Evolutionary conservation across 306 rosid genomes (phyloP).

Genomic region (Citrullus mucosospermus): DNA sequence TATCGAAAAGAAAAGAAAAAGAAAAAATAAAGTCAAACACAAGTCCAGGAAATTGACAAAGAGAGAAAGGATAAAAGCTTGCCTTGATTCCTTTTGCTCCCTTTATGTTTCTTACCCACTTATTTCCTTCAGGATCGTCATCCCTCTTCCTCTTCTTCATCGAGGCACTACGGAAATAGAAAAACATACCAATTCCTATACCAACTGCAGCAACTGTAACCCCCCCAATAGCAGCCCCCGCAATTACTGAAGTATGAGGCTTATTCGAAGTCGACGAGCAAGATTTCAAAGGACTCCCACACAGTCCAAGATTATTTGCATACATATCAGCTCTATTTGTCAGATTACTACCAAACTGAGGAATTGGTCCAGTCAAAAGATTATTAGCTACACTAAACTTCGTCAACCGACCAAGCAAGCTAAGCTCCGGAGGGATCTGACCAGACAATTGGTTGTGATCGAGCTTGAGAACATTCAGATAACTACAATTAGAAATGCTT

Average conservation of each 20-base stretch:
- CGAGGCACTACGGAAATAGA: slow-evolving; percentile 46
- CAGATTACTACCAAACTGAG: not conserved
- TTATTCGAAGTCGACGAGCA: slow-evolving; percentile 21
- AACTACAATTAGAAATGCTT: slow-evolving; percentile 27
- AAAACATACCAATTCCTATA: slow-evolving; percentile 37
- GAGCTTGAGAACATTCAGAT: slow-evolving; percentile 49
- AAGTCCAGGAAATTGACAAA: not conserved
- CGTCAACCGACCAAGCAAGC: slow-evolving; percentile 30
- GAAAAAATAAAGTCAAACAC: not conserved
- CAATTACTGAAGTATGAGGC: slow-evolving; percentile 42
- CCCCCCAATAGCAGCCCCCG: slow-evolving; percentile 67
- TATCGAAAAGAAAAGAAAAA: not conserved
- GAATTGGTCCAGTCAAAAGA: slow-evolving; percentile 52
- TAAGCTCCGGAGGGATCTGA: slow-evolving; percentile 32
- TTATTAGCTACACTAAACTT: slow-evolving; percentile 36
- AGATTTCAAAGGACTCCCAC: slow-evolving; percentile 16
- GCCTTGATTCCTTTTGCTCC: slow-evolving; percentile 72
- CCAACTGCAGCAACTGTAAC: slow-evolving; percentile 39
- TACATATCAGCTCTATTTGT: not conserved
- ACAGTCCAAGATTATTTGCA: slow-evolving; percentile 56
- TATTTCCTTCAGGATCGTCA: slow-evolving; percentile 88
- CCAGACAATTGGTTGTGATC: slow-evolving; percentile 48
- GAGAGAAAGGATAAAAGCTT: slow-evolving; percentile 16
- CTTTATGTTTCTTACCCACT: slow-evolving; percentile 81
- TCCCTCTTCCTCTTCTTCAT: slow-evolving; percentile 63